phyloP scores from a whole-genome alignment of 2,329 filamentous ascomycete genomes.

The Byssothecium circinans region DNA sequence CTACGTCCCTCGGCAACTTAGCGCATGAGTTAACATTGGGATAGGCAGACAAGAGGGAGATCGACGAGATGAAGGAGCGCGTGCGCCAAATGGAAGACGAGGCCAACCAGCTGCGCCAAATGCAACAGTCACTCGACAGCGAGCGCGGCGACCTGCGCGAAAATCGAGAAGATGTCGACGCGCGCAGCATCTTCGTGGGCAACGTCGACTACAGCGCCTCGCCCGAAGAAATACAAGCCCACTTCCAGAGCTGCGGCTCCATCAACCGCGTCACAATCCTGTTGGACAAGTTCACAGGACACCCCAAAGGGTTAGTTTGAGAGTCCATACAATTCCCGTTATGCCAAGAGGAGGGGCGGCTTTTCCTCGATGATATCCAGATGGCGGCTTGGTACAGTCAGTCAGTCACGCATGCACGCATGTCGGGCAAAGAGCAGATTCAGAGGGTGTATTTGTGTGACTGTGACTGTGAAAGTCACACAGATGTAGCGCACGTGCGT shows the following conservation, averaged over 20 bases:
- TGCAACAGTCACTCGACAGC: constrained; percentile 71
- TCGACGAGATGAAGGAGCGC: constrained; percentile 56
- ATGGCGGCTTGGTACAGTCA: constrained; percentile 4
- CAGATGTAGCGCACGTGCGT: constrained; percentile 3
- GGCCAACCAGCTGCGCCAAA: constrained; percentile 56
- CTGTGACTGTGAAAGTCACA: not conserved
- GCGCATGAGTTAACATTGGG: constrained; percentile 1
- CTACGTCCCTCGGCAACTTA: too few relatives aligned
- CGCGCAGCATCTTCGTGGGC: constrained; percentile 94
- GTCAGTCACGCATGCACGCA: not conserved
- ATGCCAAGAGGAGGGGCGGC: constrained; percentile 43
- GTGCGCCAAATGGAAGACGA: constrained; percentile 62
- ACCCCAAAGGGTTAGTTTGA: constrained; percentile 92
- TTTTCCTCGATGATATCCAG: constrained; percentile 32
- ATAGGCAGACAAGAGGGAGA: constrained; percentile 38
- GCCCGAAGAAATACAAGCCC: constrained; percentile 96
- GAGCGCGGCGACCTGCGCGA: constrained; percentile 81
- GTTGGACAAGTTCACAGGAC: constrained; percentile 96
- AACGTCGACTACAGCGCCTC: constrained; percentile 98
- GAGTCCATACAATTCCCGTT: constrained; percentile 4
- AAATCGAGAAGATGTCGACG: constrained; percentile 94
- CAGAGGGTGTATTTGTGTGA: constrained; percentile 1
- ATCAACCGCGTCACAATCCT: constrained; percentile 98
- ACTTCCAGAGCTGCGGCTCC: constrained; percentile 94
- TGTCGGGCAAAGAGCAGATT: not conserved